Percentiles rank a stretch among this genome's conserved stretches.
Evolutionary conservation across 2,329 filamentous ascomycete genomes (phyloP).

Genomic region (Paradendryphiella salina): DNA sequence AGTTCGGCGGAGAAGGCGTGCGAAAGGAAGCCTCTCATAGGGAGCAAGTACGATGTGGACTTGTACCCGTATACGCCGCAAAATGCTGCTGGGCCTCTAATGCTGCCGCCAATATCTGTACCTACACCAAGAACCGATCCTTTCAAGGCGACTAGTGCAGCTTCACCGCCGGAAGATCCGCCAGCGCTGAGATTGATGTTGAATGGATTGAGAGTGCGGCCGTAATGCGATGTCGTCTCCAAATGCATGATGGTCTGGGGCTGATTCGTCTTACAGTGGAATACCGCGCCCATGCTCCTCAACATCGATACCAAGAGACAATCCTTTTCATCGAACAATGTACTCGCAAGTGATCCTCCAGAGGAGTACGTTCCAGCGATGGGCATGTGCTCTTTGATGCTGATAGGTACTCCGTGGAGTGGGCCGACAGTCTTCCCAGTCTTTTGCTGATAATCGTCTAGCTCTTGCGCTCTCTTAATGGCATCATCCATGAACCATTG

Average conservation of each 20-base stretch:
- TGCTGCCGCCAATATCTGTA: slow-evolving; percentile 32
- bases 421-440: slow-evolving; percentile 30
- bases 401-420: slow-evolving; percentile 57
- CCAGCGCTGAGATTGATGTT: slow-evolving; percentile 53
- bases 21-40: slow-evolving; percentile 14
- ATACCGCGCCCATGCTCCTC: slow-evolving; percentile 56
- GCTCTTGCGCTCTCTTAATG: slow-evolving; percentile 20
- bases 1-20: slow-evolving; percentile 19
- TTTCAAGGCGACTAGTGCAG: slow-evolving; percentile 25
- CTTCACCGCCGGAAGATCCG: slow-evolving; percentile 48
- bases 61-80: slow-evolving; percentile 38
- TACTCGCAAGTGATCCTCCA: slow-evolving; percentile 55
- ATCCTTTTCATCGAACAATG: slow-evolving; percentile 55
- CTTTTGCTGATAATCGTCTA: slow-evolving; percentile 51
- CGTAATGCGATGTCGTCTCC: slow-evolving; percentile 60
- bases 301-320: slow-evolving; percentile 59
- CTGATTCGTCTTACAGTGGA: slow-evolving; percentile 57
- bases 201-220: slow-evolving; percentile 50
- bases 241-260: slow-evolving; percentile 57
- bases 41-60: slow-evolving; percentile 25
- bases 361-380: slow-evolving; percentile 59
- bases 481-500: slow-evolving; percentile 30
- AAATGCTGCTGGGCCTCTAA: slow-evolving; percentile 27
- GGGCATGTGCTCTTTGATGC: slow-evolving; percentile 57
- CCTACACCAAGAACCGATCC: slow-evolving; percentile 29